phyloP scores from a whole-genome alignment of 805 yeast genomes.

The Hanseniaspora meyeri region DNA sequence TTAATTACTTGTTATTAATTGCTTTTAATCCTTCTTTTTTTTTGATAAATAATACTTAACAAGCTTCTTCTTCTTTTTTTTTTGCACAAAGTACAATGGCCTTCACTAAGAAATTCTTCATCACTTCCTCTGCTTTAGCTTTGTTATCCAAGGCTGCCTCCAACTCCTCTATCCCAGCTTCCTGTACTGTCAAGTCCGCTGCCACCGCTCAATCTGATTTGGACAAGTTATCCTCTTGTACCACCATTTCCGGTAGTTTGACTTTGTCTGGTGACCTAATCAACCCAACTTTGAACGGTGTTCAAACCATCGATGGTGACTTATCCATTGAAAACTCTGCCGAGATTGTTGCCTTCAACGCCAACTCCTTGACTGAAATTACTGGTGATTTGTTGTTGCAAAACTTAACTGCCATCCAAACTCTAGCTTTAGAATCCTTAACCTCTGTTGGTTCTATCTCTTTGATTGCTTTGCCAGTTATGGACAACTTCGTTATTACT shows the following conservation, averaged over 20 bases:
- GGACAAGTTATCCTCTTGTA: constrained; percentile 60
- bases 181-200: constrained; percentile 50
- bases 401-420: constrained; percentile 51
- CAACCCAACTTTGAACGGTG: constrained; percentile 57
- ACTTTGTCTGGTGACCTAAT: constrained; percentile 51
- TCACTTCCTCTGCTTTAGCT: constrained; percentile 19
- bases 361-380: constrained; percentile 66
- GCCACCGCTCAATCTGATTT: constrained; percentile 67
- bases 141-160: constrained; percentile 33
- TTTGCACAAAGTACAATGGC: neutral
- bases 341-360: constrained; percentile 52
- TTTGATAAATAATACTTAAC: neutral
- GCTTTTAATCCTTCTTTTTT: neutral
- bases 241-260: constrained; percentile 69
- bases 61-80: neutral
- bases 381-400: constrained; percentile 55
- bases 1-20: neutral
- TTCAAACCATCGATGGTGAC: constrained; percentile 67
- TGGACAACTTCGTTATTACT: constrained; percentile 51
- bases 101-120: constrained; percentile 12
- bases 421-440: constrained; percentile 65
- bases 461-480: constrained; percentile 79
- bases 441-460: constrained; percentile 69
- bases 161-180: constrained; percentile 40
- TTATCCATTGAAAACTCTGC: constrained; percentile 57